Base-by-base conservation (phyloP, 148 eudicot genomes). In the Silene latifolia region DNA sequence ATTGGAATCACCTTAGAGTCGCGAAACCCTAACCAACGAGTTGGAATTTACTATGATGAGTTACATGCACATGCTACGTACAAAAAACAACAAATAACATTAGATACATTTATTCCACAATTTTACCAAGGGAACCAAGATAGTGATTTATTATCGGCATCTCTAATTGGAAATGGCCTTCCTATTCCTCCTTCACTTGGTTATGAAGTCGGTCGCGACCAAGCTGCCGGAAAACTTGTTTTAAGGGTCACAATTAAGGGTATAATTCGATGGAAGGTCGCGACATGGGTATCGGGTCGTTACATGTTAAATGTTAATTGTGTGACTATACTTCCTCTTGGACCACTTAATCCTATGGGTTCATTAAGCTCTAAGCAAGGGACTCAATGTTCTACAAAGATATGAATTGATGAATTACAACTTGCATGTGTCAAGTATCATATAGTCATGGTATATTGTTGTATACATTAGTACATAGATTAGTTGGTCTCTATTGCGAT, bases 61-160 rank as follows among this genome's bases (percentile, higher is more conserved):
- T 78, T 91, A 17, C 71, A 72, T 46, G 83, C 89, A 35, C 87
- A 91, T 67, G 92, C 86, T 0, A 85, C 98, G 15, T 94, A 89
- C 79, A 91, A 88, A 71, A 89, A 88, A 18, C 96, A 94, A 56
- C 93, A 79, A 71, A 90, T 94, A 57, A 88, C 97, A 2, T 48
- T 64, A 13, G 84, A 81, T 12, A 80, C 88, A 19, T 58, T 78
- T 3, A 80, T 94, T 24, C 88, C 98, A 25, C 78, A 90, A 3
- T 94, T 90, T 63, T 94, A 90, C 72, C 98, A 94, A 81, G 96
- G 82, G 4, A 82, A 83, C 51, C 88, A 85, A 82, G 97, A 91
- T 19, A 87, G 69, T 15, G 82, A 86, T 59, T 78, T 89, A 9
- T 58, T 94, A 21, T 85, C 93, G 0, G 82, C 90, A 15, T 79